Base-by-base conservation (phyloP, 306 rosid species). In the Vigna angularis region DNA sequence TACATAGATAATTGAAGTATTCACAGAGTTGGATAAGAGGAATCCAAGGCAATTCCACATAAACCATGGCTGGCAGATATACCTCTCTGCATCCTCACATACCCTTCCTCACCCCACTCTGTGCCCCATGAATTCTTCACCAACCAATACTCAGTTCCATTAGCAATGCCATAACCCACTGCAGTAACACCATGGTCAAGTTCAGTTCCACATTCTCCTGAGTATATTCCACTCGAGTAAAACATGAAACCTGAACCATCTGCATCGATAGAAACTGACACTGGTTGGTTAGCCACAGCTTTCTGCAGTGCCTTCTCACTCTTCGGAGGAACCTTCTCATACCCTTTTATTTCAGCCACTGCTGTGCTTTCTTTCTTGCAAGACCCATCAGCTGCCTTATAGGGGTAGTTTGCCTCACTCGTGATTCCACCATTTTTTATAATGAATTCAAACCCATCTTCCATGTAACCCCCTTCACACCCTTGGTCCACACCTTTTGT, bases 61-160 rank as follows among this genome's bases (percentile, higher is more conserved):
- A 82, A 45, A 6, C 86, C 84, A 7, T 79, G 78, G 6, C 69
- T 61, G 4, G 47, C 74, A 79, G 52, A 66, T 1, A 74, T 45
- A 45, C 68, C 83, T 50, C 86, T 14, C 20, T 58, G 12, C 81
- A 79, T 79, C 67, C 83, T 83, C 13, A 79, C 62, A 48, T 83
- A 83, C 1, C 86, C 86, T 24, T 74, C 17, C 45, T 83, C 86
- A 61, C 83, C 83, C 83, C 86, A 81, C 3, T 7, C 7, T 1
- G 81, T 81, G 5, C 85, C 81, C 86, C 86, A 83, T 17, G 83
- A 77, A 66, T 83, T 79, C 78, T 83, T 83, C 34, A 83, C 73
- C 1, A 81, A 3, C 85, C 85, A 82, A 62, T 82, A 82, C 8
- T 82, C 68, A 14, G 62, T 70, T 13, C 85, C 85, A 82, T 82